A percentile compares a stretch with the other conserved stretches of the same genome.
phyloP scores from a whole-genome alignment of 441 rosid species.

The Cnidoscolus chayamansa region DNA sequence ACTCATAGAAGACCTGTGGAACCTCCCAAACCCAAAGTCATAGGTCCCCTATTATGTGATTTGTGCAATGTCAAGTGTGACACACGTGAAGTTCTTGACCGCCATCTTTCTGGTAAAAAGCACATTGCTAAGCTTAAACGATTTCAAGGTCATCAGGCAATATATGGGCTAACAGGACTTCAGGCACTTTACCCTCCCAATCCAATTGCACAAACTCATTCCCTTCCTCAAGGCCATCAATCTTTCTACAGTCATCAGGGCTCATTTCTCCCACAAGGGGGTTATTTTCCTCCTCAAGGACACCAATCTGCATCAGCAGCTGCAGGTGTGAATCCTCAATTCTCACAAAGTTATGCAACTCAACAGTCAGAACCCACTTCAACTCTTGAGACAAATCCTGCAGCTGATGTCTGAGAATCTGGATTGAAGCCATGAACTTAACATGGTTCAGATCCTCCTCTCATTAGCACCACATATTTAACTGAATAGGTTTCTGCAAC shows the following conservation, averaged over 20 bases:
- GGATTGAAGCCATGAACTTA: not conserved
- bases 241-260: slow-evolving; percentile 11
- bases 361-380: slow-evolving; percentile 17
- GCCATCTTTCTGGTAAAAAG: slow-evolving; percentile 43
- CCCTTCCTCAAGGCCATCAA: slow-evolving; percentile 24
- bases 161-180: slow-evolving; percentile 32
- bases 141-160: slow-evolving; percentile 34
- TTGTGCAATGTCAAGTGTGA: slow-evolving; percentile 42
- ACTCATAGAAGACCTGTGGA: slow-evolving; percentile 14
- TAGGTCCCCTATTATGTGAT: slow-evolving; percentile 33
- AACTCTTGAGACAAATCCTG: slow-evolving; percentile 6
- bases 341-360: slow-evolving; percentile 16
- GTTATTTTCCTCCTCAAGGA: slow-evolving; percentile 19
- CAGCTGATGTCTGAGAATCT: slow-evolving; percentile 1
- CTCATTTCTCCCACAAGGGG: slow-evolving; percentile 18
- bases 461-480: not conserved
- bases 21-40: slow-evolving; percentile 31
- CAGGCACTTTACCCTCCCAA: slow-evolving; percentile 42
- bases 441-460: not conserved
- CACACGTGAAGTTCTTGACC: slow-evolving; percentile 31
- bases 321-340: slow-evolving; percentile 12
- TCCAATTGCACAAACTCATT: slow-evolving; percentile 19
- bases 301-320: slow-evolving; percentile 19
- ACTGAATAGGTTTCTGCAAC: not conserved
- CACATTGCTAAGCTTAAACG: slow-evolving; percentile 37